These are phyloP conservation scores for Ulota crispa DNA, from an alignment of 225 moss, liverwort and hornwort genomes.

Conservation along the genomic window DNA sequence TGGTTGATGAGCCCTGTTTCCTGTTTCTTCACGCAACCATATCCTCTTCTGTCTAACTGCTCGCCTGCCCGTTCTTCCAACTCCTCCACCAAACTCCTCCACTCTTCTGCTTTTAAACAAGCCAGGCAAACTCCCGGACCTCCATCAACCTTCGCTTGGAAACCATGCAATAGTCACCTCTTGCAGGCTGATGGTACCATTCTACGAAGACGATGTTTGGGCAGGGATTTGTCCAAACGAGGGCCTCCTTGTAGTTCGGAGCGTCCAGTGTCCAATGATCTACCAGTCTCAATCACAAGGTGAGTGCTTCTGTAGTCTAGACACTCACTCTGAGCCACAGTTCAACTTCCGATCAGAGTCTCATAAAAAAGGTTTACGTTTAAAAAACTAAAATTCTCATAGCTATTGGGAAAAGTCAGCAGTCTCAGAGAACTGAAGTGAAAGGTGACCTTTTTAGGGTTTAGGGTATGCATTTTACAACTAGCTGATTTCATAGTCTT, in stretches of 20 bases:
- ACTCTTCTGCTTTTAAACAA: background rate
- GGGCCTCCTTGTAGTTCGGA: constrained; percentile 37
- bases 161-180: constrained; percentile 16
- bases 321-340: background rate
- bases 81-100: constrained; percentile 1
- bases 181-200: background rate
- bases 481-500: constrained; percentile 20
- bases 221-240: constrained; percentile 25
- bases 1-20: constrained; percentile 36
- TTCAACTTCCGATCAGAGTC: background rate
- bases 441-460: background rate
- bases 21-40: constrained; percentile 14
- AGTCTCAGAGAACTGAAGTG: background rate
- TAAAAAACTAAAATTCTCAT: background rate
- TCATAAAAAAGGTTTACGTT: background rate
- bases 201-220: constrained; percentile 27
- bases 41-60: constrained; percentile 8
- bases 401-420: no score
- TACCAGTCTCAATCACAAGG: constrained; percentile 35
- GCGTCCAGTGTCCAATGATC: constrained; percentile 39
- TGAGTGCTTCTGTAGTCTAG: constrained; percentile 24
- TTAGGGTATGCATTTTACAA: background rate
- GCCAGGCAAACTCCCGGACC: constrained; percentile 4
- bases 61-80: constrained; percentile 9
- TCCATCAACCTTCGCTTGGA: constrained; percentile 13